These are phyloP conservation scores for Aspergillus pseudoglaucus DNA, from an alignment of 2,329 filamentous ascomycete genomes.

Conservation along the genomic window DNA sequence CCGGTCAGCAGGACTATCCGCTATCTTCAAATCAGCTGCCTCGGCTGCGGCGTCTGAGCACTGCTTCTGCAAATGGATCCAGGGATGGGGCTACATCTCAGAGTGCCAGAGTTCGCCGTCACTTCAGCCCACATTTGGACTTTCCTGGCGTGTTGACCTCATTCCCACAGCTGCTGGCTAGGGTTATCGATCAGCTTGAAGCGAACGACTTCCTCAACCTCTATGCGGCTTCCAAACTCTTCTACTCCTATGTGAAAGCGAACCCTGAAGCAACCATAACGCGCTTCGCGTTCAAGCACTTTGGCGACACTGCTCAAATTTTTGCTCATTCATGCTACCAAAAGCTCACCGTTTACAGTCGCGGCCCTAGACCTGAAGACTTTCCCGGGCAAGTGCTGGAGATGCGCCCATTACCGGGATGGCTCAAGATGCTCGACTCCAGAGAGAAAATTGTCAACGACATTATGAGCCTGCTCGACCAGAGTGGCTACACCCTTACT, in stretches of 20 bases:
- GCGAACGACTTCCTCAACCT: slow-evolving; percentile 55
- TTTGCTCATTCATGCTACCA: slow-evolving; percentile 59
- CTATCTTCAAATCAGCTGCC: background rate
- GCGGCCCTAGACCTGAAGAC: background rate
- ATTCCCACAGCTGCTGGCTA: slow-evolving; percentile 47
- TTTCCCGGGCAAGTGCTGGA: slow-evolving; percentile 29
- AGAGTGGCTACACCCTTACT: slow-evolving; percentile 54
- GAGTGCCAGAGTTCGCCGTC: background rate
- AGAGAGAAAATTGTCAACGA: slow-evolving; percentile 53
- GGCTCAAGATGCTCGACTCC: slow-evolving; percentile 60
- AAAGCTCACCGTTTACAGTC: slow-evolving; percentile 41
- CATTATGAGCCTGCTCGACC: slow-evolving; percentile 57
- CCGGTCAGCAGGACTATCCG: background rate
- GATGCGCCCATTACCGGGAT: slow-evolving; percentile 53
- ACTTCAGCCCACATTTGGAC: slow-evolving; percentile 5
- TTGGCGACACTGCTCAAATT: slow-evolving; percentile 49
- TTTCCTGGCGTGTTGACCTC: slow-evolving; percentile 8
- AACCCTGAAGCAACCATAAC: slow-evolving; percentile 55
- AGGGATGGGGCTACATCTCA: background rate
- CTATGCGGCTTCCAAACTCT: slow-evolving; percentile 58
- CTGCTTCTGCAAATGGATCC: background rate
- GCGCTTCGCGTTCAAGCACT: slow-evolving; percentile 48
- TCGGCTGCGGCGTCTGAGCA: background rate
- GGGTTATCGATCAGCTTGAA: slow-evolving; percentile 50
- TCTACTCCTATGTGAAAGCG: slow-evolving; percentile 55